A percentile compares a stretch with the other conserved stretches of the same genome.
Conservation (phyloP, 1,139 yeast genomes). For the Yamadazyma diospyri region DNA sequence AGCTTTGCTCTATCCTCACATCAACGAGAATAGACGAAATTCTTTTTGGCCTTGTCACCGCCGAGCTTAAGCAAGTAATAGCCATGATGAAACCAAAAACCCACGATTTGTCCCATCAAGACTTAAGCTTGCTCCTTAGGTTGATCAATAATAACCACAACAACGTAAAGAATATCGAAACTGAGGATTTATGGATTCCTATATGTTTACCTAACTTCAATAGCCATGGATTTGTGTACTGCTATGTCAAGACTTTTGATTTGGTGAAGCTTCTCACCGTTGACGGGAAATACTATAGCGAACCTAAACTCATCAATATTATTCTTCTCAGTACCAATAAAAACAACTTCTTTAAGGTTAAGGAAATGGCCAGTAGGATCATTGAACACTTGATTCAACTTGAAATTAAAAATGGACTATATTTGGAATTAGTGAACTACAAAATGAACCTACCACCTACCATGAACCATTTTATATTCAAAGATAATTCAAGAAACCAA, state of each 20-base stretch:
- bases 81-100: constrained; percentile 32
- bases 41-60: constrained; percentile 26
- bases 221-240: constrained; percentile 79
- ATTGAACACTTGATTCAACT: constrained; percentile 37
- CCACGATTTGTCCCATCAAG: constrained; percentile 31
- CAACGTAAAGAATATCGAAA: constrained; percentile 12
- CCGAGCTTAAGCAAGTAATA: constrained; percentile 24
- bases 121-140: constrained; percentile 28
- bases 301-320: constrained; percentile 45
- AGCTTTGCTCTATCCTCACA: constrained; percentile 25
- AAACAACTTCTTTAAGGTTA: constrained; percentile 75
- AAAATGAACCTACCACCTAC: constrained; percentile 35
- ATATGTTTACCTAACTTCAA: constrained; percentile 90
- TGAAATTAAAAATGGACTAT: constrained; percentile 37
- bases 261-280: constrained; percentile 18
- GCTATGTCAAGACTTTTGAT: constrained; percentile 64
- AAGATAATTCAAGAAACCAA: constrained; percentile 52
- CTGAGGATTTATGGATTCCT: constrained; percentile 90
- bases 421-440: constrained; percentile 33
- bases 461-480: constrained; percentile 72
- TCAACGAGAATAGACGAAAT: constrained; percentile 21
- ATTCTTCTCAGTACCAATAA: constrained; percentile 80
- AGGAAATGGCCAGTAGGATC: constrained; percentile 54
- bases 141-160: constrained; percentile 22
- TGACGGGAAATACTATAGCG: constrained; percentile 14